Evolutionary conservation across 257 asterid species (phyloP).

Genomic region (Plantago ovata): DNA sequence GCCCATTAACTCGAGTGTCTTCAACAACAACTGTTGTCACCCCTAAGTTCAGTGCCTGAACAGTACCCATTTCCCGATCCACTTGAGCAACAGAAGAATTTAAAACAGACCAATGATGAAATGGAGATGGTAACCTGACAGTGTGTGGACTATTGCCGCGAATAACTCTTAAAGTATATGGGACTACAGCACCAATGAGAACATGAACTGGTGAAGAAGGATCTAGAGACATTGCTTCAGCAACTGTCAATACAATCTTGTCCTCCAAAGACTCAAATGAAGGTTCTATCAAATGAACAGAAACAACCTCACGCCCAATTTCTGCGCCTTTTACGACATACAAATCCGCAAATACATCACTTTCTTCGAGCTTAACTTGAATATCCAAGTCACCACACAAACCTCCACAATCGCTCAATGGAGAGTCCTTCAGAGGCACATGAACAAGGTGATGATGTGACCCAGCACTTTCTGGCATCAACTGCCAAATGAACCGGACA

Average conservation of each 20-base stretch:
- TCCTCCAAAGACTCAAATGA: slow-evolving; percentile 53
- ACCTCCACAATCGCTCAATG: slow-evolving; percentile 87
- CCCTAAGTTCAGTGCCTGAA: slow-evolving; percentile 65
- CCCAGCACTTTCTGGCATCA: slow-evolving; percentile 63
- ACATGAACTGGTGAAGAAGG: slow-evolving; percentile 89
- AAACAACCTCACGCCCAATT: slow-evolving; percentile 84
- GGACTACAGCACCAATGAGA: slow-evolving; percentile 70
- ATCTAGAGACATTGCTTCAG: slow-evolving; percentile 92
- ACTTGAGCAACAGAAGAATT: slow-evolving; percentile 81
- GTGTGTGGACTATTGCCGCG: slow-evolving; percentile 59
- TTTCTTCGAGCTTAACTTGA: slow-evolving; percentile 77
- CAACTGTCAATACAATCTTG: slow-evolving; percentile 74
- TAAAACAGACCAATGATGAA: slow-evolving; percentile 67
- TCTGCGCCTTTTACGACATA: slow-evolving; percentile 79
- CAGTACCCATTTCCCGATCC: slow-evolving; percentile 54
- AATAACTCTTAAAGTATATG: slow-evolving; percentile 66
- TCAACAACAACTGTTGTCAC: slow-evolving; percentile 61
- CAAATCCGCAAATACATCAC: slow-evolving; percentile 80
- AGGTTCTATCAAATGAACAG: slow-evolving; percentile 72
- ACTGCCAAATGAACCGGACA: slow-evolving; percentile 71
- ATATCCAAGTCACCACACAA: slow-evolving; percentile 84
- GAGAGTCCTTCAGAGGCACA: slow-evolving; percentile 86
- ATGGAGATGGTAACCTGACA: slow-evolving; percentile 72
- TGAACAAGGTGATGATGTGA: slow-evolving; percentile 69
- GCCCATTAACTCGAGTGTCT: slow-evolving; percentile 86